phyloP scores from a whole-genome alignment of 352 stramenopile species.

The Phytophthora vignae region DNA sequence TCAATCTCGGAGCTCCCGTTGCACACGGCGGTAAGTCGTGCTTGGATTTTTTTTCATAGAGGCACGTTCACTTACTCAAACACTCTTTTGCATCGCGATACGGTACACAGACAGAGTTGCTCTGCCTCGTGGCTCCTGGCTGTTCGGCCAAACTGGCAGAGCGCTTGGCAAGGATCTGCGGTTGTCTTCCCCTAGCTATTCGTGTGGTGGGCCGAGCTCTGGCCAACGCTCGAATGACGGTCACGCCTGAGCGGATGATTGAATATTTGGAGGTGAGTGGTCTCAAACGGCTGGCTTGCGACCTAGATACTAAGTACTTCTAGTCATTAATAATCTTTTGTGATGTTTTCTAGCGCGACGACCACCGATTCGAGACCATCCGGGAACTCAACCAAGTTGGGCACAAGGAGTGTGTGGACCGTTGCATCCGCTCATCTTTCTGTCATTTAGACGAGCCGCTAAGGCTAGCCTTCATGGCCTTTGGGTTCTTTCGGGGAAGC shows the following conservation, averaged over 20 bases:
- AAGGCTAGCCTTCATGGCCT: constrained; percentile 82
- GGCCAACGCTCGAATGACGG: constrained; percentile 74
- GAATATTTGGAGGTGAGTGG: constrained; percentile 69
- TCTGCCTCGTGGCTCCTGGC: constrained; percentile 70
- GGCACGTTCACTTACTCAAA: not conserved
- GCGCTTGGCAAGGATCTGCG: constrained; percentile 74
- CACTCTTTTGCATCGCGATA: not conserved
- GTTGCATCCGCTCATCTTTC: constrained; percentile 86
- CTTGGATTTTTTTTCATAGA: constrained; percentile 6
- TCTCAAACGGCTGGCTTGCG: not conserved
- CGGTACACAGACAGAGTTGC: constrained; percentile 65
- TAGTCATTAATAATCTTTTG: constrained; percentile 9
- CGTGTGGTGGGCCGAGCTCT: constrained; percentile 79
- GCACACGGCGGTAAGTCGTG: constrained; percentile 59
- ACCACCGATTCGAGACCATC: constrained; percentile 78
- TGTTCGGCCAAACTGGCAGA: constrained; percentile 72
- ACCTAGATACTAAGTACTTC: not conserved
- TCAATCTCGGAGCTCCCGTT: constrained; percentile 78
- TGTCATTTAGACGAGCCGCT: constrained; percentile 75
- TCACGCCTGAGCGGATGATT: constrained; percentile 85
- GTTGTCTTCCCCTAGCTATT: constrained; percentile 83
- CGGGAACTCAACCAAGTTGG: constrained; percentile 78
- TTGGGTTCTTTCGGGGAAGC: constrained; percentile 83
- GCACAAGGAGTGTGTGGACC: constrained; percentile 81
- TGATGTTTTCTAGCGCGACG: constrained; percentile 49